Percentiles rank a stretch among this genome's conserved stretches.
Conservation (phyloP, 306 rosid species). For the Hippophae tibetana region DNA sequence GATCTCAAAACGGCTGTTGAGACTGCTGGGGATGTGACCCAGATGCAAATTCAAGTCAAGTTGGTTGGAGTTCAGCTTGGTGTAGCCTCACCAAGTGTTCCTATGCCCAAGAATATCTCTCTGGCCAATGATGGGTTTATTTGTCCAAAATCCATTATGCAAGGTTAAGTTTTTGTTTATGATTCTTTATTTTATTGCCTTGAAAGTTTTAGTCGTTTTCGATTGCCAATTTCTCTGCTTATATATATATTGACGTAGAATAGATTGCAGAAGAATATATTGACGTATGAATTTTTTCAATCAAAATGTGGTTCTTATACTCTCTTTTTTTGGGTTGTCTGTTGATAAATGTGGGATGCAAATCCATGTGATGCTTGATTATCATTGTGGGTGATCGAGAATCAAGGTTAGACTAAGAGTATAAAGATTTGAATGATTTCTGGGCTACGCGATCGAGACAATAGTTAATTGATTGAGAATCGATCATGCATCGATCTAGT, state of each 20-base stretch:
- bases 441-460: too few relatives aligned
- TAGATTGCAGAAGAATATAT: too few relatives aligned
- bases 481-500: too few relatives aligned
- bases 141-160: slow-evolving; percentile 34
- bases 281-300: too few relatives aligned
- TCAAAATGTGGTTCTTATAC: too few relatives aligned
- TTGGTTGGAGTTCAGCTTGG: slow-evolving; percentile 77
- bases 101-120: slow-evolving; percentile 57
- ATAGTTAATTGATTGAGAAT: too few relatives aligned
- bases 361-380: too few relatives aligned
- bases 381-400: too few relatives aligned
- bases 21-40: slow-evolving; percentile 82
- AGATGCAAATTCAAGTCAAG: slow-evolving; percentile 65
- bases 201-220: not conserved
- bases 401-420: too few relatives aligned
- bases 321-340: too few relatives aligned
- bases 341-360: too few relatives aligned
- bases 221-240: not conserved
- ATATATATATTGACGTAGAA: not conserved
- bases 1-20: slow-evolving; percentile 84
- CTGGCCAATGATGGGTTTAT: slow-evolving; percentile 70
- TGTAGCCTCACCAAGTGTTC: slow-evolving; percentile 52
- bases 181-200: not conserved
- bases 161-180: slow-evolving; percentile 34
- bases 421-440: too few relatives aligned